These are phyloP conservation scores for Eucalyptus urophylla DNA, from an alignment of 345 rosid genomes.

Conservation along the genomic window DNA sequence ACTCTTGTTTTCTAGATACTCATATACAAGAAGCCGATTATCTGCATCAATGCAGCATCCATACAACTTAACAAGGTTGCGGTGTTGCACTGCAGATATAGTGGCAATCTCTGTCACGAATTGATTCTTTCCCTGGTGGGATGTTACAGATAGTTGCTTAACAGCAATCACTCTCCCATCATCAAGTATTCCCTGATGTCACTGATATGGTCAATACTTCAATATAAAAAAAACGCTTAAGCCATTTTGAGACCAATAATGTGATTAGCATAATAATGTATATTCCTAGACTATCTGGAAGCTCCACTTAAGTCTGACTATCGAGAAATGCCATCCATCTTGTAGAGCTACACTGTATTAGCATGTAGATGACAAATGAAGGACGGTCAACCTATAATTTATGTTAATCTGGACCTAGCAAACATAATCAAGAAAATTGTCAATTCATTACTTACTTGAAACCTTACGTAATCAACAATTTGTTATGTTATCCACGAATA, in stretches of 20 bases:
- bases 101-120: slow-evolving; percentile 69
- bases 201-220: background rate
- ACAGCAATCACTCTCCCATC: slow-evolving; percentile 62
- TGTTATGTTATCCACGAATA: too few relatives aligned
- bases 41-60: slow-evolving; percentile 58
- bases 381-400: background rate
- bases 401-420: background rate
- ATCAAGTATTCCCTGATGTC: slow-evolving; percentile 10
- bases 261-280: background rate
- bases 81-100: slow-evolving; percentile 45
- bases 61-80: slow-evolving; percentile 56
- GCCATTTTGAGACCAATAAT: rapidly evolving
- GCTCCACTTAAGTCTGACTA: background rate
- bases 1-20: slow-evolving; percentile 56
- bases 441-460: background rate
- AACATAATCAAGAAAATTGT: rapidly evolving
- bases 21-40: slow-evolving; percentile 49
- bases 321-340: background rate
- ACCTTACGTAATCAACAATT: too few relatives aligned
- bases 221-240: rapidly evolving
- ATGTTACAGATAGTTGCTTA: slow-evolving; percentile 48
- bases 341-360: background rate
- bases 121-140: slow-evolving; percentile 56
- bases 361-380: background rate
- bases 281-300: background rate